These are phyloP conservation scores for Citrus reticulata DNA, from an alignment of 345 rosid genomes.

Conservation along the genomic window DNA sequence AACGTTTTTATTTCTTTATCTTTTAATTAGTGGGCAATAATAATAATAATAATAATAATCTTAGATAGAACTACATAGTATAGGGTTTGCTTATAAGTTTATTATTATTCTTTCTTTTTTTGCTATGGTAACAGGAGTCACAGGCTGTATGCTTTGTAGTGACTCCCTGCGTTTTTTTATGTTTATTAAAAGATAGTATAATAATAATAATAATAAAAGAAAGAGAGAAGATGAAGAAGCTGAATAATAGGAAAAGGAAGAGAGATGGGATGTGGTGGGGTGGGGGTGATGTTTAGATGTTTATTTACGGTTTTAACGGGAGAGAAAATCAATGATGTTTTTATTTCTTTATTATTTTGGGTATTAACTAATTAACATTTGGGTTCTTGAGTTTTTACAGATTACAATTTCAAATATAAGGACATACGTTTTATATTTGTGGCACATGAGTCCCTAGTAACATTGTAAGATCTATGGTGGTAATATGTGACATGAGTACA, in stretches of 20 bases:
- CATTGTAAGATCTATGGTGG: no score
- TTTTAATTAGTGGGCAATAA: no score
- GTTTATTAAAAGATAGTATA: background rate
- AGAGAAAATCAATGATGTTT: background rate
- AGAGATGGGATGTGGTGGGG: background rate
- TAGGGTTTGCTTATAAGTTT: background rate
- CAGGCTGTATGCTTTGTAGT: slow-evolving; percentile 19
- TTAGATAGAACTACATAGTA: no score
- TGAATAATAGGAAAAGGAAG: background rate
- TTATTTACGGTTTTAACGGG: background rate
- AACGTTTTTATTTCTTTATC: no score
- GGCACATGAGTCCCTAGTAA: no score
- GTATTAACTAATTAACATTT: no score
- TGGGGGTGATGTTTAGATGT: background rate
- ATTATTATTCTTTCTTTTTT: background rate
- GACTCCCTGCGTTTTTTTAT: background rate
- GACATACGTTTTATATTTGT: no score
- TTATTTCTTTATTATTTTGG: background rate
- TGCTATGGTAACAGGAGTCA: slow-evolving; percentile 14
- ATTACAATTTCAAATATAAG: no score
- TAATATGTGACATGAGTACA: no score
- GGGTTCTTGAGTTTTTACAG: no score
- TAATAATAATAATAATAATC: no score
- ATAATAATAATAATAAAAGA: background rate
- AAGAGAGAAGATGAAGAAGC: background rate